These are phyloP conservation scores for Fusarium sp. DNA, from an alignment of 2,329 filamentous ascomycete species.

Conservation along the genomic window DNA sequence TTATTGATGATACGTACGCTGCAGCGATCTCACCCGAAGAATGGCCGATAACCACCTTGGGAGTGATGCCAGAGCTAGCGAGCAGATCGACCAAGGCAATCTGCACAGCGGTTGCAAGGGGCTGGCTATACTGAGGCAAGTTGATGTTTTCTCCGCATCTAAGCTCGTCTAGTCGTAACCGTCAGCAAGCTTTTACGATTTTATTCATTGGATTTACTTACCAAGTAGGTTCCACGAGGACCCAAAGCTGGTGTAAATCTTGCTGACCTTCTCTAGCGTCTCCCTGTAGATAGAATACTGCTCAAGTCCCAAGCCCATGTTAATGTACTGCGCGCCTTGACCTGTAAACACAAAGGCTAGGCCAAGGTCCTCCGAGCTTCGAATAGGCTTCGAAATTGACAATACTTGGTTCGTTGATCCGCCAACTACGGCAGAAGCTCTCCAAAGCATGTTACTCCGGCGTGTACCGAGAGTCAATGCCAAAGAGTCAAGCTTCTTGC, in stretches of 20 bases:
- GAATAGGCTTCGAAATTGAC: not conserved
- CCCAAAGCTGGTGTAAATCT: not conserved
- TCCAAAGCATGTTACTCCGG: conserved; percentile 41
- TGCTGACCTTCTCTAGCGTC: conserved; percentile 7
- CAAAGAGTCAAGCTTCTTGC: conserved; percentile 15
- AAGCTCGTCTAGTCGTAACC: not conserved
- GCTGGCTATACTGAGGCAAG: conserved; percentile 54
- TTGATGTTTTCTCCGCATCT: conserved; percentile 35
- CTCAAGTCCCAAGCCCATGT: conserved; percentile 45
- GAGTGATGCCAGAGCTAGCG: conserved; percentile 50
- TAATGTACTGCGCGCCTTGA: conserved; percentile 49
- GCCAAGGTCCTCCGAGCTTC: conserved; percentile 5
- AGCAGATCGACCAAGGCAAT: conserved; percentile 57
- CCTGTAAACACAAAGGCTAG: conserved; percentile 47
- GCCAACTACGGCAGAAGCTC: not conserved
- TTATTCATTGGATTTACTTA: not conserved
- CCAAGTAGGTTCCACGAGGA: not conserved
- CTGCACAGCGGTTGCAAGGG: conserved; percentile 57
- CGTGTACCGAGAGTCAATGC: conserved; percentile 46
- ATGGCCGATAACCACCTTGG: conserved; percentile 54
- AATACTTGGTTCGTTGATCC: fast-evolving
- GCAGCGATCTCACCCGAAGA: conserved; percentile 60
- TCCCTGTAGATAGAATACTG: conserved; percentile 8
- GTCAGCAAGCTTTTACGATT: not conserved
- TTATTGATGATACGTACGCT: conserved; percentile 47